Evolutionary conservation across 208 protist species (phyloP).

Genomic region (Wallacemonas sp.): DNA sequence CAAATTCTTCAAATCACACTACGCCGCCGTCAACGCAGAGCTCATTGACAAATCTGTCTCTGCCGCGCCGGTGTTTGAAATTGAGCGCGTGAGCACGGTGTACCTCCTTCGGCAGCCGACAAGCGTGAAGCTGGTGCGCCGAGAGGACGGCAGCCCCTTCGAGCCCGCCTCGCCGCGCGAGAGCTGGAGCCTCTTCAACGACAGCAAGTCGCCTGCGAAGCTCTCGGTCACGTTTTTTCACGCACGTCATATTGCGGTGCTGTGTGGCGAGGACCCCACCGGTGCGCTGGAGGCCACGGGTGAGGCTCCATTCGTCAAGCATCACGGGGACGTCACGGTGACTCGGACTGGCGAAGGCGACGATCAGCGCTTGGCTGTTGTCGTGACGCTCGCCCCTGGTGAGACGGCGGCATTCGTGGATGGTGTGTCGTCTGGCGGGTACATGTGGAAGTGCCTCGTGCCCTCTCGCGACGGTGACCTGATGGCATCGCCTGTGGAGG

Average conservation of each 20-base stretch:
- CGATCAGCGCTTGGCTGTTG: conserved; percentile 15
- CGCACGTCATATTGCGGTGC: conserved; percentile 18
- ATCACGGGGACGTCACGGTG: conserved; percentile 11
- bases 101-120: conserved; percentile 2
- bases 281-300: conserved; percentile 2
- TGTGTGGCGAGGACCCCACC: conserved; percentile 2
- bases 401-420: conserved; percentile 36
- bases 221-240: conserved; percentile 45
- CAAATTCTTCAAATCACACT: conserved; percentile 1
- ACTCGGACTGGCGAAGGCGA: conserved; percentile 12
- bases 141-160: neutral
- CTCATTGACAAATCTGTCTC: neutral
- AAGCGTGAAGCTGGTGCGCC: neutral
- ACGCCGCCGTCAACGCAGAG: neutral
- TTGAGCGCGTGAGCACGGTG: conserved; percentile 6
- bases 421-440: conserved; percentile 29
- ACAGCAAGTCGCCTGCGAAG: conserved; percentile 35
- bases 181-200: conserved; percentile 44
- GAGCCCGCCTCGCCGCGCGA: neutral
- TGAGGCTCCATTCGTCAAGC: conserved; percentile 11
- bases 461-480: neutral
- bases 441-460: conserved; percentile 46
- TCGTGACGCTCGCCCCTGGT: conserved; percentile 21
- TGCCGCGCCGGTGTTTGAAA: conserved; percentile 3
- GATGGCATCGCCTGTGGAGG: conserved; percentile 1